phyloP scores from a whole-genome alignment of 2,329 filamentous ascomycete genomes.

The Phialophora tarda region DNA sequence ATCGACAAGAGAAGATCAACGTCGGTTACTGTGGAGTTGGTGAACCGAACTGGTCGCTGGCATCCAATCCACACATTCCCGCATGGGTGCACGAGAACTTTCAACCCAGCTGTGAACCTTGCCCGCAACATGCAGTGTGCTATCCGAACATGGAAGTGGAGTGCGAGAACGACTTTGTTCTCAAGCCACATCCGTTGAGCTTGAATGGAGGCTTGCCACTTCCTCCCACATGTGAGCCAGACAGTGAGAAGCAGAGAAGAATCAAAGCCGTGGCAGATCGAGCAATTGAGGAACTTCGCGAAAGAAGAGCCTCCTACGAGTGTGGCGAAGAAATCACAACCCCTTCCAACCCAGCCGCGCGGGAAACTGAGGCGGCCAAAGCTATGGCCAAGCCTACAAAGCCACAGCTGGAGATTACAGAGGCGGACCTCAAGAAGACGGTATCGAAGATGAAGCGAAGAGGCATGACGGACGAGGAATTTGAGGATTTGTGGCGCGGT shows the following conservation, averaged over 20 bases:
- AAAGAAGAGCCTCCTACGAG: constrained; percentile 86
- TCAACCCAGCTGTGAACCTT: constrained; percentile 84
- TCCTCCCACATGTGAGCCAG: constrained; percentile 89
- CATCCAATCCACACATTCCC: constrained; percentile 68
- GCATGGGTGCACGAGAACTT: constrained; percentile 69
- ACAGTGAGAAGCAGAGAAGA: constrained; percentile 86
- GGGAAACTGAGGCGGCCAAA: constrained; percentile 39
- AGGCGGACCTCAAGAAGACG: constrained; percentile 74
- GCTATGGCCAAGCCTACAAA: constrained; percentile 57
- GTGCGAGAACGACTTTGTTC: constrained; percentile 86
- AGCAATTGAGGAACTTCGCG: constrained; percentile 82
- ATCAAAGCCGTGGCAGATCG: constrained; percentile 87
- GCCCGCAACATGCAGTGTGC: constrained; percentile 88
- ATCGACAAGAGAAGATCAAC: constrained; percentile 92
- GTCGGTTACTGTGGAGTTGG: constrained; percentile 94
- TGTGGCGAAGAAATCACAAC: constrained; percentile 67
- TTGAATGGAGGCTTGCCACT: constrained; percentile 81
- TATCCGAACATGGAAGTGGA: constrained; percentile 75
- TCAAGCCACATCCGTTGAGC: constrained; percentile 82
- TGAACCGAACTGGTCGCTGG: constrained; percentile 63
- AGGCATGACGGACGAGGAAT: constrained; percentile 83
- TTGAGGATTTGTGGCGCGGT: constrained; percentile 75
- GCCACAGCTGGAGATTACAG: constrained; percentile 61
- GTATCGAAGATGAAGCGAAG: constrained; percentile 78
- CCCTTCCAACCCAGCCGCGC: constrained; percentile 50